Evolutionary conservation across 805 yeast species (phyloP).

Genomic region (Starmera dryadoides): DNA sequence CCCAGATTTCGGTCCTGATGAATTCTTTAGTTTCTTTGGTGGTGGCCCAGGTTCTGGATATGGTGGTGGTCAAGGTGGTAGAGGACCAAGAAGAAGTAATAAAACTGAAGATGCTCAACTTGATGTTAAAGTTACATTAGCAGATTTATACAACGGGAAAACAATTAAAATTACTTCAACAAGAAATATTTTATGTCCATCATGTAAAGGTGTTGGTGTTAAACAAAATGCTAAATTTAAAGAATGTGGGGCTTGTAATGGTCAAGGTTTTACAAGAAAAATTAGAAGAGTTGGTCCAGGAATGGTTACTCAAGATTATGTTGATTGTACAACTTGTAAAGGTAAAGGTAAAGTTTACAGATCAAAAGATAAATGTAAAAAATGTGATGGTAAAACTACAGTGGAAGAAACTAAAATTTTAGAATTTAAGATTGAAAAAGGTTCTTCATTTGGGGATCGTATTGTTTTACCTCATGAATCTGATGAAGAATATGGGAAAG

Average conservation of each 20-base stretch:
- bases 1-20: conserved; percentile 56
- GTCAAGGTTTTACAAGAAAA: conserved; percentile 57
- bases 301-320: conserved; percentile 53
- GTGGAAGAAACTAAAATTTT: conserved; percentile 61
- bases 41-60: conserved; percentile 12
- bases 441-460: conserved; percentile 55
- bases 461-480: conserved; percentile 62
- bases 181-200: conserved; percentile 63
- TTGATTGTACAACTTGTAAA: conserved; percentile 59
- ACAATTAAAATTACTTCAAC: conserved; percentile 65
- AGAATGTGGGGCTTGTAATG: conserved; percentile 63
- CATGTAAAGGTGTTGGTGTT: conserved; percentile 76
- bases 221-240: conserved; percentile 47
- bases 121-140: conserved; percentile 56
- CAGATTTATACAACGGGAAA: conserved; percentile 77
- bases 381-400: conserved; percentile 60
- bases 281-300: conserved; percentile 70
- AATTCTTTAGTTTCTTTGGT: conserved; percentile 66
- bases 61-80: conserved; percentile 9
- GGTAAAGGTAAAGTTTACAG: conserved; percentile 60
- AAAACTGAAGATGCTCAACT: conserved; percentile 65
- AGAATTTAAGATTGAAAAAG: conserved; percentile 72
- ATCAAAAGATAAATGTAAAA: conserved; percentile 68
- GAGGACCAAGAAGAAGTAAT: conserved; percentile 15
- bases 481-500: conserved; percentile 67